Evolutionary conservation across 768 basidiomycete genomes (phyloP).

Genomic region (Naganishia kalamii): DNA sequence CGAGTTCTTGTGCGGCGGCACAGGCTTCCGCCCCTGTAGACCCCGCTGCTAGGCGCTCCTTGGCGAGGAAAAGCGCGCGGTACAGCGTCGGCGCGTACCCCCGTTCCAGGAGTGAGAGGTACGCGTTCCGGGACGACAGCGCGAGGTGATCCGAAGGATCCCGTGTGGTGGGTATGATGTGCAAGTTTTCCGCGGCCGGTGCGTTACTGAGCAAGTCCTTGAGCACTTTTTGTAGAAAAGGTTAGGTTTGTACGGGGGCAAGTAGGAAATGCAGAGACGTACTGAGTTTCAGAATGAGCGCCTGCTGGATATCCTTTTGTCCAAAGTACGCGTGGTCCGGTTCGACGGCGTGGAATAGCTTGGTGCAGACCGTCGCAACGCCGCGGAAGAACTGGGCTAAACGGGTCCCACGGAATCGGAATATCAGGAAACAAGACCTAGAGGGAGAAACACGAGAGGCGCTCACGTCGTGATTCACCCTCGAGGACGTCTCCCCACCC

Average conservation of each 20-base stretch:
- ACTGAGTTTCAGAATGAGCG: conserved; percentile 63
- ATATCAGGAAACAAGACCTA: neutral
- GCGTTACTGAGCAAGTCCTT: conserved; percentile 73
- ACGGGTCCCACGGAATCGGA: neutral
- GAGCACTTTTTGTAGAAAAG: too few species aligned
- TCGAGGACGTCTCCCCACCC: conserved; percentile 92
- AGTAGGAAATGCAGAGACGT: conserved; percentile 14
- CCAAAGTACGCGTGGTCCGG: conserved; percentile 91
- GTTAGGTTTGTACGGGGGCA: neutral
- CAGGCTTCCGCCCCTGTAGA: conserved; percentile 26
- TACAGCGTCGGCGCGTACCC: conserved; percentile 62
- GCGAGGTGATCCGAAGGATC: conserved; percentile 63
- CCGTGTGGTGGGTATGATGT: conserved; percentile 80
- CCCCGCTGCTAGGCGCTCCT: conserved; percentile 32
- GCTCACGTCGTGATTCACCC: conserved; percentile 62
- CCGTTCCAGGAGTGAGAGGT: conserved; percentile 63
- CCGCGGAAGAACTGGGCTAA: conserved; percentile 81
- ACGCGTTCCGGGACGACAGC: conserved; percentile 82
- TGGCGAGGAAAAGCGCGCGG: conserved; percentile 60
- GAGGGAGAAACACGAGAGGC: neutral
- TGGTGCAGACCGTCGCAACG: conserved; percentile 88
- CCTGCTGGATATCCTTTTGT: conserved; percentile 98
- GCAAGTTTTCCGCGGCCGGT: conserved; percentile 65
- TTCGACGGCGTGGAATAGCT: conserved; percentile 90
- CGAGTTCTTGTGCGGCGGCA: conserved; percentile 31